A percentile compares a stretch with the other conserved stretches of the same genome.
Conservation (phyloP, 2,329 filamentous ascomycete species). For the Apiospora hydei region DNA sequence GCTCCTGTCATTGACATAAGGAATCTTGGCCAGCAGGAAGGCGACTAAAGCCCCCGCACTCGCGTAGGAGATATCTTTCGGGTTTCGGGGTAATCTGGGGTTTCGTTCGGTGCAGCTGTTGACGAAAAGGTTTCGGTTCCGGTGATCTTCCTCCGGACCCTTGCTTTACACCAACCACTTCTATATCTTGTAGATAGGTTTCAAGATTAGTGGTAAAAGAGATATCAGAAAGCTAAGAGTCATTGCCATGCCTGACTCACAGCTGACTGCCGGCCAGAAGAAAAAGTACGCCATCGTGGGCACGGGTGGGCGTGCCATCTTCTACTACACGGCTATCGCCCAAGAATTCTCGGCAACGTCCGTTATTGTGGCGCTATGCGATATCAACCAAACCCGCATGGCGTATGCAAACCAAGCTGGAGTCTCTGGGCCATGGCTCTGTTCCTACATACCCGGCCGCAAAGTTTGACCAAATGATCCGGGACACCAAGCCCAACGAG, state of each 20-base stretch:
- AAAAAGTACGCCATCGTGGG: conserved; percentile 65
- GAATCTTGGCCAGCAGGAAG: no score
- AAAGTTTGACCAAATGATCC: conserved; percentile 65
- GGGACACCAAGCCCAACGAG: conserved; percentile 63
- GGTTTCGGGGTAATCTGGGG: background rate
- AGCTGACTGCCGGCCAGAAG: conserved; percentile 26
- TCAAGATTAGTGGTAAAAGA: background rate
- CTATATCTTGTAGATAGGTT: background rate
- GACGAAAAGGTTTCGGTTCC: background rate
- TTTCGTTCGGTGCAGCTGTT: background rate
- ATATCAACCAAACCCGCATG: conserved; percentile 67
- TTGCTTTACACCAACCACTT: background rate
- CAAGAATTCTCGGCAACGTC: conserved; percentile 58
- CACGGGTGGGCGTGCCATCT: conserved; percentile 64
- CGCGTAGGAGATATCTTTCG: background rate
- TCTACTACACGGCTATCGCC: conserved; percentile 67
- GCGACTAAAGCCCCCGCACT: background rate
- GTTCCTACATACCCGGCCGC: conserved; percentile 62
- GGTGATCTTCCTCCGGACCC: background rate
- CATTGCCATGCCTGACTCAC: background rate
- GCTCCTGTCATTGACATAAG: no score
- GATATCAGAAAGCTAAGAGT: no score
- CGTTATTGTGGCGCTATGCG: conserved; percentile 62
- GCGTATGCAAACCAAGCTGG: conserved; percentile 61
- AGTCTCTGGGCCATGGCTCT: conserved; percentile 51